phyloP scores from a whole-genome alignment of 768 basidiomycete genomes.

The Amanita rimosa region DNA sequence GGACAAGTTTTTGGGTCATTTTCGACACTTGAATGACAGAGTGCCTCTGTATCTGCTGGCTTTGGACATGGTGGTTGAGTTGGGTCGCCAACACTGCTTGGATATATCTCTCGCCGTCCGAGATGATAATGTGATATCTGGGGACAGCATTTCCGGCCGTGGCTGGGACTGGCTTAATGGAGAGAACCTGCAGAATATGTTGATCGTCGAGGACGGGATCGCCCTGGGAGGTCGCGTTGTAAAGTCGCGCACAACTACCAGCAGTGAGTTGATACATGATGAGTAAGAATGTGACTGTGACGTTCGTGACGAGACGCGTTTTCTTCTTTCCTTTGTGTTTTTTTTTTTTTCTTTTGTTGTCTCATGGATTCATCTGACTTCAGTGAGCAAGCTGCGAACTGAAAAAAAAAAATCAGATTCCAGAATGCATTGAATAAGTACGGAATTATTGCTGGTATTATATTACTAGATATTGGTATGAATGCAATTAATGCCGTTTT shows the following conservation, averaged over 20 bases:
- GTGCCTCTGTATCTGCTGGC: conserved; percentile 51
- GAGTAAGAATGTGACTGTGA: conserved; percentile 12
- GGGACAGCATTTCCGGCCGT: conserved; percentile 27
- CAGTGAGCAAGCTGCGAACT: no score
- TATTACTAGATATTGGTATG: neutral
- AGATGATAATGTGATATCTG: conserved; percentile 74
- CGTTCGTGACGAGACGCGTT: neutral
- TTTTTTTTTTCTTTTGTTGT: no score
- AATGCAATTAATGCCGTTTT: neutral
- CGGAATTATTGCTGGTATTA: neutral
- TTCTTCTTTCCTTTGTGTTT: no score
- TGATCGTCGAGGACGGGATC: conserved; percentile 27
- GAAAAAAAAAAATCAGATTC: no score
- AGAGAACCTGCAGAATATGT: conserved; percentile 69
- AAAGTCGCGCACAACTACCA: conserved; percentile 44
- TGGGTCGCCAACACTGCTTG: conserved; percentile 96
- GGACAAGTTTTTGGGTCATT: conserved; percentile 74
- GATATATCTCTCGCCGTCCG: conserved; percentile 77
- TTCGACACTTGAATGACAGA: conserved; percentile 60
- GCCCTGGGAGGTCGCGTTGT: conserved; percentile 32
- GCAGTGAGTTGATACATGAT: conserved; percentile 42
- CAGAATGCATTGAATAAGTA: neutral
- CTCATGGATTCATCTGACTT: no score
- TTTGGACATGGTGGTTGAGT: conserved; percentile 64
- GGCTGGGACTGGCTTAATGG: conserved; percentile 63